Conservation (phyloP, 202 grass and related monocot genomes). For the Schoenoplectus tabernaemontani region DNA sequence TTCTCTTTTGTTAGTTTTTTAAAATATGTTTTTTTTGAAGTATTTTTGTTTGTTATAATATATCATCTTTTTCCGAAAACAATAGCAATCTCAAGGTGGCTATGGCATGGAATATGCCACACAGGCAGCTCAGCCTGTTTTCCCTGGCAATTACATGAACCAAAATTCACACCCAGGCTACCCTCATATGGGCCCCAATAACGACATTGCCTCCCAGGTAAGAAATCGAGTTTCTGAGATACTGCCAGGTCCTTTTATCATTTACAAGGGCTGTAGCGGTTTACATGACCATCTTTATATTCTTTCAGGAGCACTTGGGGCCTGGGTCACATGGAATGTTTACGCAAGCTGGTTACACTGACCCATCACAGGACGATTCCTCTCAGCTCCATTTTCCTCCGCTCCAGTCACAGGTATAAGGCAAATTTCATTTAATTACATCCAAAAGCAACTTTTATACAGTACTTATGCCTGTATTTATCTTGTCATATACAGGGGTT, state of each 20-base stretch:
- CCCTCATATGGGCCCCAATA: slow-evolving; percentile 60
- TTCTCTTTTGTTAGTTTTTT: background rate
- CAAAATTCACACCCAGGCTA: slow-evolving; percentile 85
- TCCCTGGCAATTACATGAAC: slow-evolving; percentile 82
- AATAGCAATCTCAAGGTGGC: slow-evolving; percentile 80
- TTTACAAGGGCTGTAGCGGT: slow-evolving; percentile 1
- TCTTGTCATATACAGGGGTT: slow-evolving; percentile 45
- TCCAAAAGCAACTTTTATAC: background rate
- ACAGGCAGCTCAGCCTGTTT: slow-evolving; percentile 73
- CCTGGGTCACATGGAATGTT: slow-evolving; percentile 96
- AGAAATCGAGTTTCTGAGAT: background rate
- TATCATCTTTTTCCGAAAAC: background rate
- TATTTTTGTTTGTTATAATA: background rate
- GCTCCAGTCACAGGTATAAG: slow-evolving; percentile 81
- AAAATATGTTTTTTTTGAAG: background rate
- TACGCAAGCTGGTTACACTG: slow-evolving; percentile 85
- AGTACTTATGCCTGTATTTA: background rate
- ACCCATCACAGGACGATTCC: slow-evolving; percentile 83
- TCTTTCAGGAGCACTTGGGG: slow-evolving; percentile 65
- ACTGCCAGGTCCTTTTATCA: slow-evolving; percentile 2
- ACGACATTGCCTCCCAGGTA: slow-evolving; percentile 89
- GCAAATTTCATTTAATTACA: background rate
- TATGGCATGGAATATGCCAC: slow-evolving; percentile 89
- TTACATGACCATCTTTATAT: background rate
- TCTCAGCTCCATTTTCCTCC: slow-evolving; percentile 80